These are phyloP conservation scores for Cardamine chenopodiifolia DNA, from an alignment of 345 rosid genomes.

Conservation along the genomic window DNA sequence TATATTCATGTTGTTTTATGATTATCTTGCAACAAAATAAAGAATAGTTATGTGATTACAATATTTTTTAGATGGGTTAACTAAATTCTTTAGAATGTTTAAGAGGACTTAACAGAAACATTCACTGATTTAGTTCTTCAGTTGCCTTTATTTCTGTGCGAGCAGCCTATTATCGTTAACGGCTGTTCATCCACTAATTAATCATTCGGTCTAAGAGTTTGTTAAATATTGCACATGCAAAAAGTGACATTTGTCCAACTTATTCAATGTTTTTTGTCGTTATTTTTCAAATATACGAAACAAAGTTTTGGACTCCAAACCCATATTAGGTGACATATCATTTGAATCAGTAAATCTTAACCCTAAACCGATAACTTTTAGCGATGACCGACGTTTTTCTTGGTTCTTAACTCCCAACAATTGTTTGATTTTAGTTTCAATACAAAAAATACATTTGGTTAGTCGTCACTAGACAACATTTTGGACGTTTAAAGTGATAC, in stretches of 20 bases:
- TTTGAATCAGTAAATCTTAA: conserved; percentile 5
- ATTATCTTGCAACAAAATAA: background rate
- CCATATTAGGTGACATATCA: conserved; percentile 28
- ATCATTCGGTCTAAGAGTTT: background rate
- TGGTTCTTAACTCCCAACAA: background rate
- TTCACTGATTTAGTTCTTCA: background rate
- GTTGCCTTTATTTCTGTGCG: conserved; percentile 1
- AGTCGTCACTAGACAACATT: conserved; percentile 1
- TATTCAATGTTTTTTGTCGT: conserved; percentile 32
- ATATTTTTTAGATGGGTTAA: background rate
- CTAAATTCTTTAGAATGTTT: background rate
- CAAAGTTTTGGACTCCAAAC: conserved; percentile 12
- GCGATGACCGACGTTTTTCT: background rate
- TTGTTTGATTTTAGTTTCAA: background rate
- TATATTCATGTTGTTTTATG: conserved; percentile 7
- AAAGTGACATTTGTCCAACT: conserved; percentile 31
- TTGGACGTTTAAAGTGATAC: background rate
- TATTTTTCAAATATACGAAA: conserved; percentile 18
- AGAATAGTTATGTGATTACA: background rate
- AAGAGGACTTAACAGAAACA: background rate
- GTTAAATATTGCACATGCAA: conserved; percentile 33
- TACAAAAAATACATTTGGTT: background rate
- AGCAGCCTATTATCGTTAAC: conserved; percentile 13
- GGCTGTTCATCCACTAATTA: background rate
- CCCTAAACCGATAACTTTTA: background rate